Evolutionary conservation across 768 basidiomycete species (phyloP).

Genomic region (Symmetrospora coprosmae): DNA sequence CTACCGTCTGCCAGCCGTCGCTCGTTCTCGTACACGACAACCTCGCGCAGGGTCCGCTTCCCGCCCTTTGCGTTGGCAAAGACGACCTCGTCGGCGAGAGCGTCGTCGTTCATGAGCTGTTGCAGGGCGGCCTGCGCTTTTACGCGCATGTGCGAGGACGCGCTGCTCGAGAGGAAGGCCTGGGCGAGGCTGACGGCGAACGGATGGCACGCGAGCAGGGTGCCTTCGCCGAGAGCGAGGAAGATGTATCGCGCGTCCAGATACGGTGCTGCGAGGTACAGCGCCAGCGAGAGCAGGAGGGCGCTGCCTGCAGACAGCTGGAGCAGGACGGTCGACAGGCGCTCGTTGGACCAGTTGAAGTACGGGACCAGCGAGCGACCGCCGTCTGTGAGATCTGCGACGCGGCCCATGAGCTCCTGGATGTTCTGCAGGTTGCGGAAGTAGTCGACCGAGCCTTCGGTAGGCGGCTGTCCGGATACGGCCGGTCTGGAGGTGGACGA

Average conservation of each 20-base stretch:
- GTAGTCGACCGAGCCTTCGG: conserved; percentile 23
- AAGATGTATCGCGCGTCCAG: conserved; percentile 24
- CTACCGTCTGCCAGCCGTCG: conserved; percentile 1
- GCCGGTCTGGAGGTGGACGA: neutral
- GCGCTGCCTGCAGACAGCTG: conserved; percentile 23
- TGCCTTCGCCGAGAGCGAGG: conserved; percentile 25
- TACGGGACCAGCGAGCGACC: conserved; percentile 28
- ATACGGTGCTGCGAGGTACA: conserved; percentile 23
- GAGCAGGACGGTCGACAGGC: conserved; percentile 26
- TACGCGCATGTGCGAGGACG: neutral
- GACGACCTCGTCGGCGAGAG: conserved; percentile 5
- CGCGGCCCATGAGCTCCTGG: conserved; percentile 32
- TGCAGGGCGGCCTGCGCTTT: neutral
- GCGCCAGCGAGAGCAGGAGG: conserved; percentile 14
- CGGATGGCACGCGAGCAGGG: conserved; percentile 27
- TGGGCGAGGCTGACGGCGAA: conserved; percentile 5
- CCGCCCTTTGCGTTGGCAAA: conserved; percentile 2
- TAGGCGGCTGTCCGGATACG: conserved; percentile 5
- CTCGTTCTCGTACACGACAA: conserved; percentile 15
- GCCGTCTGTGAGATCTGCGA: conserved; percentile 28
- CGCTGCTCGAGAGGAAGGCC: neutral
- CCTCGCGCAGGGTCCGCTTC: neutral
- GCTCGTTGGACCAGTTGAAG: conserved; percentile 29
- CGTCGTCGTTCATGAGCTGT: conserved; percentile 2
- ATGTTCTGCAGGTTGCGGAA: conserved; percentile 28